Percentiles rank a stretch among this genome's conserved stretches.
Evolutionary conservation across 345 rosid genomes (phyloP).

Genomic region (Aegle marmelos): DNA sequence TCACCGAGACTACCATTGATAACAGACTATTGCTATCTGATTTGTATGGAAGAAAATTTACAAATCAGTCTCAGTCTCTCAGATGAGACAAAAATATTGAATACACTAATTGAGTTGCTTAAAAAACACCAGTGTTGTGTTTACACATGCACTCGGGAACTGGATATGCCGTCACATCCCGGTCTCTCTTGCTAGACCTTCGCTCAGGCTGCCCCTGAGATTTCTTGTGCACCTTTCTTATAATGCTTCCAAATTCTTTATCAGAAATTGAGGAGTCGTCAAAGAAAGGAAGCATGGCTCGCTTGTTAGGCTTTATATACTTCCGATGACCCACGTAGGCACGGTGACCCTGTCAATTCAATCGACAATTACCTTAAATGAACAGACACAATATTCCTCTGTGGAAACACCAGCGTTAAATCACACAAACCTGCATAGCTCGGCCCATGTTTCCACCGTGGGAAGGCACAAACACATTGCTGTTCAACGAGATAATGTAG

Average conservation of each 20-base stretch:
- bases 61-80: neutral
- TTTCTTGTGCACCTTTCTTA: slow-evolving; percentile 53
- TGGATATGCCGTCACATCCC: slow-evolving; percentile 66
- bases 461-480: slow-evolving; percentile 73
- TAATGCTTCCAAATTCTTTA: slow-evolving; percentile 41
- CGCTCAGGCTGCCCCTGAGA: slow-evolving; percentile 58
- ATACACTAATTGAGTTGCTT: slow-evolving; percentile 2
- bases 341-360: slow-evolving; percentile 54
- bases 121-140: slow-evolving; percentile 18
- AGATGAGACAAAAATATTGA: neutral
- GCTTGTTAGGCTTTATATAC: slow-evolving; percentile 66
- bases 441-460: slow-evolving; percentile 91
- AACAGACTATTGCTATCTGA: neutral
- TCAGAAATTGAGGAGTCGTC: slow-evolving; percentile 53
- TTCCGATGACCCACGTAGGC: slow-evolving; percentile 74
- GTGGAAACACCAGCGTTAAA: neutral
- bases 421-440: slow-evolving; percentile 51
- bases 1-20: neutral
- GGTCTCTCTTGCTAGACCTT: slow-evolving; percentile 48
- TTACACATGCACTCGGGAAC: slow-evolving; percentile 79
- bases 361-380: neutral
- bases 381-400: neutral
- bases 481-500: slow-evolving; percentile 64
- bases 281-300: slow-evolving; percentile 52
- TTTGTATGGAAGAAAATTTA: neutral